A percentile compares a stretch with the other conserved stretches of the same genome.
phyloP scores from a whole-genome alignment of 495 filamentous ascomycete genomes.

The Neurospora intermedia region DNA sequence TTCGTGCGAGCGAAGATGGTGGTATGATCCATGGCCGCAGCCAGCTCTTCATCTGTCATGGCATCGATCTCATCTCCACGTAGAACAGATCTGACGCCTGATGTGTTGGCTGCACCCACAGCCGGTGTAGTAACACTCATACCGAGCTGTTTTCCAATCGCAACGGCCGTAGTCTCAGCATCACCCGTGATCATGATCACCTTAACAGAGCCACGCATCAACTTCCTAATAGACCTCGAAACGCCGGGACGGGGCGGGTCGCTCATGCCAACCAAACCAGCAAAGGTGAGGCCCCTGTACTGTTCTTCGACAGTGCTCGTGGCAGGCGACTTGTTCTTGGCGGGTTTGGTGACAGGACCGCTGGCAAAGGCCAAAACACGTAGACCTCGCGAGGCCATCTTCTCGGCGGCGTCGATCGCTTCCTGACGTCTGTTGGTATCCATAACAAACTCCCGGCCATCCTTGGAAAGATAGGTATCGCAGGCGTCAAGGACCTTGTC shows the following conservation, averaged over 20 bases:
- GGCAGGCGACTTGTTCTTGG: constrained; percentile 29
- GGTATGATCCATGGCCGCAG: constrained; percentile 71
- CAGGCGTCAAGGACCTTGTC: constrained; percentile 79
- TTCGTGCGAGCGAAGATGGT: constrained; percentile 94
- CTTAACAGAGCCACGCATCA: constrained; percentile 89
- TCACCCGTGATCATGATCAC: constrained; percentile 99
- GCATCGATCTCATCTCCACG: constrained; percentile 81
- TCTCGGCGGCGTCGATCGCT: constrained; percentile 70
- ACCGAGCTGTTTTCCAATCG: constrained; percentile 84
- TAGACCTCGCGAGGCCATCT: constrained; percentile 87
- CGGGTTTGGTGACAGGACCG: constrained; percentile 40
- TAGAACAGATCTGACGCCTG: constrained; percentile 59
- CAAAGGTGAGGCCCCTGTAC: constrained; percentile 78
- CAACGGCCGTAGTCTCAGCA: constrained; percentile 84
- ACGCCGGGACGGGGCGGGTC: constrained; percentile 88
- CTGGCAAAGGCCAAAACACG: constrained; percentile 88
- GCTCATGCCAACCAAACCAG: constrained; percentile 91
- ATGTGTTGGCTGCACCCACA: constrained; percentile 31
- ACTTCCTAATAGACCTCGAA: constrained; percentile 73
- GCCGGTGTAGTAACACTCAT: constrained; percentile 56
- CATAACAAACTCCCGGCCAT: constrained; percentile 78
- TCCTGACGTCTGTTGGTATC: constrained; percentile 66
- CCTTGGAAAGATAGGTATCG: constrained; percentile 79
- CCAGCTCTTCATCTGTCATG: constrained; percentile 76
- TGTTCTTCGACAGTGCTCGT: constrained; percentile 51